Evolutionary conservation across 192 early-diverging fungal genomes (phyloP).

Genomic region (Spizellomyces punctatus): DNA sequence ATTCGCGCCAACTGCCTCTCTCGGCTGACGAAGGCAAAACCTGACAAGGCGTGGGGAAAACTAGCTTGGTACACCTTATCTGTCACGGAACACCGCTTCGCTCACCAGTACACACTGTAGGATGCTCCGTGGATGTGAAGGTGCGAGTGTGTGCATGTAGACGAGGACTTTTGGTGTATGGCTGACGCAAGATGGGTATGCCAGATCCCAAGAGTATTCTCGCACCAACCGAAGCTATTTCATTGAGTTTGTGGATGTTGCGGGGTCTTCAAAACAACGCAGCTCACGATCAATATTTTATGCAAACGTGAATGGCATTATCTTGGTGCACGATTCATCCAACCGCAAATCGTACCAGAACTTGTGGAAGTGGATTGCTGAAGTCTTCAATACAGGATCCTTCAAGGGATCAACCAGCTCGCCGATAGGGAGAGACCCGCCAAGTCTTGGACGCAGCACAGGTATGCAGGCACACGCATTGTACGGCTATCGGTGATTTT

Average conservation of each 20-base stretch:
- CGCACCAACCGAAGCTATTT: slow-evolving; percentile 42
- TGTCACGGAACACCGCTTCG: slow-evolving; percentile 49
- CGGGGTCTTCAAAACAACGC: slow-evolving; percentile 47
- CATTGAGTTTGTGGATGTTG: slow-evolving; percentile 60
- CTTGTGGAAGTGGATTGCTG: slow-evolving; percentile 53
- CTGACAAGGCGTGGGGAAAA: slow-evolving; percentile 47
- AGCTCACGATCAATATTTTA: slow-evolving; percentile 57
- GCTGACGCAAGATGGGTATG: not conserved
- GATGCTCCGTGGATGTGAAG: slow-evolving; percentile 54
- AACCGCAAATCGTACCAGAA: slow-evolving; percentile 56
- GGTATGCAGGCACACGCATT: no score
- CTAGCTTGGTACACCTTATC: slow-evolving; percentile 55
- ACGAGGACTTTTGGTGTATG: not conserved
- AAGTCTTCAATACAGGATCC: slow-evolving; percentile 28
- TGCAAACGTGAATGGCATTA: slow-evolving; percentile 46
- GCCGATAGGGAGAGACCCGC: not conserved
- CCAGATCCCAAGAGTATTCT: slow-evolving; percentile 29
- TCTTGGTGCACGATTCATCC: slow-evolving; percentile 57
- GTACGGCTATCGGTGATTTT: no score
- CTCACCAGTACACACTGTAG: slow-evolving; percentile 45
- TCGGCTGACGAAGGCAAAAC: no score
- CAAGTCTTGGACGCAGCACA: not conserved
- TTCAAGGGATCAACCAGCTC: slow-evolving; percentile 11
- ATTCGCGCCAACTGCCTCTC: no score
- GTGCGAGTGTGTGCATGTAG: slow-evolving; percentile 32